These are phyloP conservation scores for Oidiodendron maius DNA, from an alignment of 495 filamentous ascomycete genomes.

Conservation along the genomic window DNA sequence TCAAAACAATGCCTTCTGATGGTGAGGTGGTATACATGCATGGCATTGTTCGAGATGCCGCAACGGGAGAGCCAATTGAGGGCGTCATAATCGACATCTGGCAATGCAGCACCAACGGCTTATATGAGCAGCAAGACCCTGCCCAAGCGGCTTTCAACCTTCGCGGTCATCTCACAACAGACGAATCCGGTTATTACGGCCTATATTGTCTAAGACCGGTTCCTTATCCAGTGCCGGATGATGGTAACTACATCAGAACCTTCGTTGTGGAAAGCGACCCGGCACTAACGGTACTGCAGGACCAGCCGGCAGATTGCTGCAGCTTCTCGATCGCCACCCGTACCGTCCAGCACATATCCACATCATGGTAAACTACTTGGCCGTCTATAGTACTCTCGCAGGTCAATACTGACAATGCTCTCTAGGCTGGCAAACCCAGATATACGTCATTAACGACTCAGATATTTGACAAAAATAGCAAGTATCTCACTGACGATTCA, in stretches of 20 bases:
- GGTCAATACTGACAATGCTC: too few species aligned
- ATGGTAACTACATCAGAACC: slow-evolving; percentile 49
- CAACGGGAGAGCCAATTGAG: slow-evolving; percentile 64
- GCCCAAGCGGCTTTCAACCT: slow-evolving; percentile 76
- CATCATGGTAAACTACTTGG: slow-evolving; percentile 57
- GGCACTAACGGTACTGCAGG: slow-evolving; percentile 22
- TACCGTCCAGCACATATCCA: slow-evolving; percentile 83
- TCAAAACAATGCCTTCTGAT: slow-evolving; percentile 54
- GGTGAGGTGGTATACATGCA: slow-evolving; percentile 66
- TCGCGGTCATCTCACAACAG: slow-evolving; percentile 73
- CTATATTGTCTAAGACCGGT: slow-evolving; percentile 83
- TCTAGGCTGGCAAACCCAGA: too few species aligned
- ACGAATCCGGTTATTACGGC: slow-evolving; percentile 69
- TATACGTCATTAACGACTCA: slow-evolving; percentile 57
- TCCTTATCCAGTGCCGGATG: slow-evolving; percentile 70
- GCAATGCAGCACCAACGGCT: slow-evolving; percentile 78
- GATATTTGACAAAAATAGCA: slow-evolving; percentile 57
- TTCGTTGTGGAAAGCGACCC: slow-evolving; percentile 3
- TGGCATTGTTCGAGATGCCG: slow-evolving; percentile 65
- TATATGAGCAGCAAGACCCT: slow-evolving; percentile 88
- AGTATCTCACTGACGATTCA: slow-evolving; percentile 55
- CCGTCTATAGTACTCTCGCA: too few species aligned
- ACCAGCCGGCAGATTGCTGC: slow-evolving; percentile 62
- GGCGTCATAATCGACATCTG: slow-evolving; percentile 77
- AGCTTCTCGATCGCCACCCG: slow-evolving; percentile 72